Conservation (phyloP, 345 rosid genomes). For the Lumnitzera littorea region DNA sequence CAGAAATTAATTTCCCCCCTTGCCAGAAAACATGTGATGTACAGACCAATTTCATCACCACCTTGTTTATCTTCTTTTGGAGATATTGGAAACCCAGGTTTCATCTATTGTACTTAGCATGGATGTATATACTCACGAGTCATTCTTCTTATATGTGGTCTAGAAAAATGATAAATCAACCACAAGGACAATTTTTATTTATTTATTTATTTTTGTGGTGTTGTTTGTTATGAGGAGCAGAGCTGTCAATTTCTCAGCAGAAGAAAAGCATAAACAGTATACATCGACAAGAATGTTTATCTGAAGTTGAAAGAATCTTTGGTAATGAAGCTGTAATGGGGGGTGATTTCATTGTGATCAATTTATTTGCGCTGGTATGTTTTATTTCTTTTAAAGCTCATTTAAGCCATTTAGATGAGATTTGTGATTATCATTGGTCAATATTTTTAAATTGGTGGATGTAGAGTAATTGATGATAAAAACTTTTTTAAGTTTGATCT, state of each 20-base stretch:
- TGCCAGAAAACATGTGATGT: conserved; percentile 31
- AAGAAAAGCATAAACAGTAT: conserved; percentile 32
- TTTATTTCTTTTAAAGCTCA: too few species aligned
- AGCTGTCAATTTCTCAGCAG: conserved; percentile 19
- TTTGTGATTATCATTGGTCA: too few species aligned
- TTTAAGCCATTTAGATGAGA: too few species aligned
- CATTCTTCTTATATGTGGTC: neutral
- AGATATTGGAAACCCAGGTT: conserved; percentile 24
- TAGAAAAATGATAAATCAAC: neutral
- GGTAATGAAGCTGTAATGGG: conserved; percentile 37
- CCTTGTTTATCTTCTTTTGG: conserved; percentile 47
- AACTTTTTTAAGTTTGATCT: neutral
- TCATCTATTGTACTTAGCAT: conserved; percentile 1
- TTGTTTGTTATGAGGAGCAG: conserved; percentile 21
- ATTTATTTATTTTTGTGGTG: neutral
- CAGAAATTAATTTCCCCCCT: conserved; percentile 55
- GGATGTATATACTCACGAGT: too few species aligned
- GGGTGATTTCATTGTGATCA: conserved; percentile 69
- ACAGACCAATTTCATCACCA: conserved; percentile 48
- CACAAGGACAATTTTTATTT: neutral
- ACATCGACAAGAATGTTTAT: conserved; percentile 65
- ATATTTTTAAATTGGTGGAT: too few species aligned
- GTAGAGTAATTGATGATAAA: neutral
- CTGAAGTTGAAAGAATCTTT: conserved; percentile 42
- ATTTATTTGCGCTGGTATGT: conserved; percentile 83